phyloP scores from a whole-genome alignment of 2,329 filamentous ascomycete species.

The Diplodia sapinea region DNA sequence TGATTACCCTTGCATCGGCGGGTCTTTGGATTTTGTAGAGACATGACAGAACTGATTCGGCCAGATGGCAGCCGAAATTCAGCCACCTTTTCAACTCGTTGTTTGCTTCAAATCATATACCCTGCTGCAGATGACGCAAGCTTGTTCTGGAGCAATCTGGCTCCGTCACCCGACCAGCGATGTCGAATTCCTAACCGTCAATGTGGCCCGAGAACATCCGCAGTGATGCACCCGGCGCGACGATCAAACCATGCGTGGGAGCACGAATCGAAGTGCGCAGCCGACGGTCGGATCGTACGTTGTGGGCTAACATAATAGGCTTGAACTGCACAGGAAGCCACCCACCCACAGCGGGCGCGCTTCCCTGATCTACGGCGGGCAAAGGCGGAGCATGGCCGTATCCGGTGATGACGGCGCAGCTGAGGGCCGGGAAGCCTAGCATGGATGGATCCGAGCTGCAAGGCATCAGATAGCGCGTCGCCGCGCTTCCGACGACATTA shows the following conservation, averaged over 20 bases:
- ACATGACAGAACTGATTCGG: slow-evolving; percentile 8
- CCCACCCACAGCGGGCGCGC: not conserved
- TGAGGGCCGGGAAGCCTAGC: not conserved
- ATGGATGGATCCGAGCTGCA: slow-evolving; percentile 1
- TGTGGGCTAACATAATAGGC: slow-evolving; percentile 11
- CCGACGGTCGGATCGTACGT: slow-evolving; percentile 1
- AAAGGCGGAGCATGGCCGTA: slow-evolving; percentile 13
- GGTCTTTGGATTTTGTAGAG: slow-evolving; percentile 3
- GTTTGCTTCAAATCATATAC: not conserved
- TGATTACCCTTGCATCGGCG: not conserved
- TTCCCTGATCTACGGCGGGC: slow-evolving; percentile 9
- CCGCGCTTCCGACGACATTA: slow-evolving; percentile 10
- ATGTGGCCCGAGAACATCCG: not conserved
- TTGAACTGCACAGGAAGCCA: not conserved
- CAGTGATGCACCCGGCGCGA: no score
- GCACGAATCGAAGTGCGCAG: not conserved
- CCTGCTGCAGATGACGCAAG: not conserved
- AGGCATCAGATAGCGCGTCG: not conserved
- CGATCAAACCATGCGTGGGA: not conserved
- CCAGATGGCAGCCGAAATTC: not conserved
- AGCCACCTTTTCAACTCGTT: not conserved
- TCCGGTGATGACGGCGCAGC: slow-evolving; percentile 19
- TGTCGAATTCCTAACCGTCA: not conserved
- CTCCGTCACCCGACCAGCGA: not conserved
- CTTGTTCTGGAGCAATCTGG: not conserved